Evolutionary conservation across 805 yeast species (phyloP).

Genomic region (Kluyveromyces lactis): DNA sequence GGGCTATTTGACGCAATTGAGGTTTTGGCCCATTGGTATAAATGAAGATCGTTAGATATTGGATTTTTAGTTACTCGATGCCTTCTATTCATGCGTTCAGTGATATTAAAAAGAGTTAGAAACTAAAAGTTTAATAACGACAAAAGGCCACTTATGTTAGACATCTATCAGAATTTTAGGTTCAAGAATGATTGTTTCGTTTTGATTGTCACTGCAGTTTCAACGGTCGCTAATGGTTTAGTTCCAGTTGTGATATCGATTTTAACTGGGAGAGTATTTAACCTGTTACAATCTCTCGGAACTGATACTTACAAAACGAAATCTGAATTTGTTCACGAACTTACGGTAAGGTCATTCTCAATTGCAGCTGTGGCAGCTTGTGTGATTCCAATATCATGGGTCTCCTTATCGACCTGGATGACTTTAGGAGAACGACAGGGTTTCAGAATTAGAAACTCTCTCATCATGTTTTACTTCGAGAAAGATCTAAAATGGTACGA

Average conservation of each 20-base stretch:
- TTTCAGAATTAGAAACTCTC: conserved; percentile 38
- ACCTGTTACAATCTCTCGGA: conserved; percentile 28
- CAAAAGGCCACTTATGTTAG: neutral
- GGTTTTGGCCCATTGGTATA: too few relatives aligned
- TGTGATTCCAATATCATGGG: conserved; percentile 39
- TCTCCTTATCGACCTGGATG: conserved; percentile 55
- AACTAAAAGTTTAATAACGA: too few relatives aligned
- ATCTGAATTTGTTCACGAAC: conserved; percentile 29
- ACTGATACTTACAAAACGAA: conserved; percentile 13
- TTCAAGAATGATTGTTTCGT: conserved; percentile 18
- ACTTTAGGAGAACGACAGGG: conserved; percentile 66
- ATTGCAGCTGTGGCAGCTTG: conserved; percentile 41
- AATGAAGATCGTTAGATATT: too few relatives aligned
- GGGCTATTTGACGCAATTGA: too few relatives aligned
- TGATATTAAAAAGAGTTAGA: too few relatives aligned
- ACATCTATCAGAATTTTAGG: neutral
- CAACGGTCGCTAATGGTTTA: conserved; percentile 45
- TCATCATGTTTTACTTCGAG: conserved; percentile 38
- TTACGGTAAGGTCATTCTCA: conserved; percentile 34
- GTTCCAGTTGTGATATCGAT: conserved; percentile 56
- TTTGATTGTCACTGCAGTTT: conserved; percentile 22
- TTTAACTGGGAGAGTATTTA: conserved; percentile 58
- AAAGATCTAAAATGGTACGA: conserved; percentile 57
- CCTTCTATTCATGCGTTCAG: too few relatives aligned
- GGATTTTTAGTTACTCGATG: too few relatives aligned